Evolutionary conservation across 768 basidiomycete genomes (phyloP).

Genomic region (Pleurotus platypus): DNA sequence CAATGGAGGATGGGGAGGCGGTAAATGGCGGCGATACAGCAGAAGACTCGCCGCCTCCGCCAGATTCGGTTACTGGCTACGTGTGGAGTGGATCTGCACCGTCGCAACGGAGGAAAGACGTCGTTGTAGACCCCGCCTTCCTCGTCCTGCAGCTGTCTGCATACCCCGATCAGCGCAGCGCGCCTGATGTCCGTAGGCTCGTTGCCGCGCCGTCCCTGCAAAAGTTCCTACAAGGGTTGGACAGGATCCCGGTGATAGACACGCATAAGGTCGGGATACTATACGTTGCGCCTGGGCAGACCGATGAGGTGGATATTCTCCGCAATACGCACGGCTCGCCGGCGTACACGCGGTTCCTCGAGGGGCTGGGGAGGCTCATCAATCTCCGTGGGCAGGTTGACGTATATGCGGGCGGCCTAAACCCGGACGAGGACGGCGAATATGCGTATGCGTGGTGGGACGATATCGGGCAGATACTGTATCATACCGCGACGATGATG

Average conservation of each 20-base stretch:
- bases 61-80: slow-evolving; percentile 79
- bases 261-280: slow-evolving; percentile 95
- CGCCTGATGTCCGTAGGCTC: slow-evolving; percentile 40
- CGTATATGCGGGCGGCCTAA: slow-evolving; percentile 89
- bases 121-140: slow-evolving; percentile 81
- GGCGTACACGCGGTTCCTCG: slow-evolving; percentile 90
- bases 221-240: slow-evolving; percentile 63
- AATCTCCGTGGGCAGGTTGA: slow-evolving; percentile 86
- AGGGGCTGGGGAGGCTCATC: slow-evolving; percentile 85
- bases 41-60: slow-evolving; percentile 34
- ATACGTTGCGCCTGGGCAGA: slow-evolving; percentile 93
- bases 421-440: slow-evolving; percentile 90
- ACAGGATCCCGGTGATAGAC: slow-evolving; percentile 91
- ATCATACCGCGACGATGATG: slow-evolving; percentile 97
- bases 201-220: slow-evolving; percentile 51
- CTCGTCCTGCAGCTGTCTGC: slow-evolving; percentile 84
- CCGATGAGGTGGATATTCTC: slow-evolving; percentile 79
- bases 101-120: slow-evolving; percentile 85
- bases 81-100: slow-evolving; percentile 87
- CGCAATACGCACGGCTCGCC: slow-evolving; percentile 91
- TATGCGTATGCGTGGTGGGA: slow-evolving; percentile 99
- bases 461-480: slow-evolving; percentile 92
- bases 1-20: slow-evolving; percentile 17
- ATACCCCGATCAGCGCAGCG: slow-evolving; percentile 40
- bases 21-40: slow-evolving; percentile 9